A percentile compares a stretch with the other conserved stretches of the same genome.
These are phyloP conservation scores for Eragrostis curvula DNA, from an alignment of 176 grass and related monocot genomes.

Conservation along the genomic window DNA sequence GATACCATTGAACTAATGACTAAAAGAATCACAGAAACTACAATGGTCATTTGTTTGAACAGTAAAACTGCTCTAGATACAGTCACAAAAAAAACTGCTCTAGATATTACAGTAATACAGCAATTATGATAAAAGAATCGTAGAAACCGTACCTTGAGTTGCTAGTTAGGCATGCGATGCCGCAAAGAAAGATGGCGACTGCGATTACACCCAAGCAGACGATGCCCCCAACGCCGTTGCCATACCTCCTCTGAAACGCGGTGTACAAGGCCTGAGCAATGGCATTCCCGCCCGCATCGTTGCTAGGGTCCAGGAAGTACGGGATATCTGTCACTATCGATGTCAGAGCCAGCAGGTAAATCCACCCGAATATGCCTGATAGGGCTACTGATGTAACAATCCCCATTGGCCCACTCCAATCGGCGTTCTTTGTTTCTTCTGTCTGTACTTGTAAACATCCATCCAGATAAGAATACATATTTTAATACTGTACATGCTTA, in stretches of 20 bases:
- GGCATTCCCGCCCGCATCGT: conserved; percentile 79
- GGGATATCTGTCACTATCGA: conserved; percentile 62
- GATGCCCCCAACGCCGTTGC: conserved; percentile 55
- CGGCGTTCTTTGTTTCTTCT: conserved; percentile 82
- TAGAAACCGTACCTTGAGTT: conserved; percentile 50
- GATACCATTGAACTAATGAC: no score
- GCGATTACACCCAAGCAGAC: conserved; percentile 63
- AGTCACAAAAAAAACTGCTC: no score
- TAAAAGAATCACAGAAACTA: no score
- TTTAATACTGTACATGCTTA: neutral
- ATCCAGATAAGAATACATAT: neutral
- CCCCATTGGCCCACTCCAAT: conserved; percentile 62
- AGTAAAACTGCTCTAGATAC: no score
- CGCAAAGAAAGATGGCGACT: conserved; percentile 59
- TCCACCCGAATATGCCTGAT: conserved; percentile 58
- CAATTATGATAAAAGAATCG: no score
- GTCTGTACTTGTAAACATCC: conserved; percentile 45
- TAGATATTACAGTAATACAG: no score
- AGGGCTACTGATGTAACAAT: conserved; percentile 62
- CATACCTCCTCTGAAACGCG: conserved; percentile 56
- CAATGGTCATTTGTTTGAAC: no score
- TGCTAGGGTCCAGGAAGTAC: conserved; percentile 48
- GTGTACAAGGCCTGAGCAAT: conserved; percentile 62
- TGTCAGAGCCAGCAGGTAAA: conserved; percentile 55
- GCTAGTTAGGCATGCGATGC: conserved; percentile 53